A percentile compares a stretch with the other conserved stretches of the same genome.
Evolutionary conservation across 2,329 filamentous ascomycete species (phyloP).

Genomic region (Aspergillus fischeri): DNA sequence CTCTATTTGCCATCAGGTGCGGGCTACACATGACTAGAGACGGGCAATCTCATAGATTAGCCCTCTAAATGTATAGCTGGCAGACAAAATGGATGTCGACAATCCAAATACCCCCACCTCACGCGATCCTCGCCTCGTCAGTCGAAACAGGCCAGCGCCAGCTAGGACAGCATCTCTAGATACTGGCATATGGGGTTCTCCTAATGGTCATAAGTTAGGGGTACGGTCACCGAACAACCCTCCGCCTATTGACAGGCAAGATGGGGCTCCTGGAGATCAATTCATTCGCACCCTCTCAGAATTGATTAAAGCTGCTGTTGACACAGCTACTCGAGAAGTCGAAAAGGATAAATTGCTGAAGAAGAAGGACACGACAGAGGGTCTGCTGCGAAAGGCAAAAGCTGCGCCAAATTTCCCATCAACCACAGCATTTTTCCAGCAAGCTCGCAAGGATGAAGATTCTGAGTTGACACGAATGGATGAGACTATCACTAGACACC

Average conservation of each 20-base stretch:
- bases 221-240: background rate
- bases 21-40: background rate
- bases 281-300: conserved; percentile 27
- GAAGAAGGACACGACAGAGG: conserved; percentile 31
- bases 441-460: conserved; percentile 16
- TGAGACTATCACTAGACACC: conserved; percentile 14
- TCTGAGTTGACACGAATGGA: conserved; percentile 18
- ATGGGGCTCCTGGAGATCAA: conserved; percentile 34
- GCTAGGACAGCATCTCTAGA: background rate
- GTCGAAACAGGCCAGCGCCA: background rate
- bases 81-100: conserved; percentile 10
- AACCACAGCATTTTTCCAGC: conserved; percentile 17
- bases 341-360: conserved; percentile 24
- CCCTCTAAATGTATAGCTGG: background rate
- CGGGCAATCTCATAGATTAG: background rate
- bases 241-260: background rate
- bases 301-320: conserved; percentile 20
- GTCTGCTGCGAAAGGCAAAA: conserved; percentile 30
- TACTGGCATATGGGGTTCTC: background rate
- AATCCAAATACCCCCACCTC: conserved; percentile 10
- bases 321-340: conserved; percentile 21
- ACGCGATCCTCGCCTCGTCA: conserved; percentile 20
- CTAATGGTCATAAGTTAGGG: background rate
- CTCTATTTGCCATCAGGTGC: background rate
- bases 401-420: conserved; percentile 20